A percentile compares a stretch with the other conserved stretches of the same genome.
These are phyloP conservation scores for Sporothrix curviconia DNA, from an alignment of 2,329 filamentous ascomycete species.

Conservation along the genomic window DNA sequence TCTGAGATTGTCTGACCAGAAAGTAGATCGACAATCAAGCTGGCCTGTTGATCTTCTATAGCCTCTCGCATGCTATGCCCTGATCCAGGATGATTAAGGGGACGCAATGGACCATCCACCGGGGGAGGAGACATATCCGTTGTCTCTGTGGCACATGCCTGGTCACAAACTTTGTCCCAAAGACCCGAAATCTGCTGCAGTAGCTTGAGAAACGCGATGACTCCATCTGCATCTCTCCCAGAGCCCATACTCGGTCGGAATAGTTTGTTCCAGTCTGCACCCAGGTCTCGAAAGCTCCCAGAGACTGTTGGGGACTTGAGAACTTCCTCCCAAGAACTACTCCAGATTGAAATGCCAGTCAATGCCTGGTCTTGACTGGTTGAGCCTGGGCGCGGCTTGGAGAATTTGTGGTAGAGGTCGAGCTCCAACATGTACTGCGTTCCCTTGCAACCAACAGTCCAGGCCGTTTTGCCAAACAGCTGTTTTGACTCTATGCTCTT, in stretches of 20 bases:
- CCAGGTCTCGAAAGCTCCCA: constrained; percentile 10
- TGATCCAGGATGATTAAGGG: too few species aligned
- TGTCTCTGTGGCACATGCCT: too few species aligned
- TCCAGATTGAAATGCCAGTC: constrained; percentile 3
- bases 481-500: constrained; percentile 23
- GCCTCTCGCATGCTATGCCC: too few species aligned
- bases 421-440: constrained; percentile 31
- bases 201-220: constrained; percentile 9
- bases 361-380: not conserved
- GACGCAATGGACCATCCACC: too few species aligned
- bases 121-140: too few species aligned
- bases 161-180: too few species aligned
- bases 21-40: not conserved
- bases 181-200: not conserved
- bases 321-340: constrained; percentile 7
- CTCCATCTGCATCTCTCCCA: not conserved
- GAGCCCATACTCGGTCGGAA: constrained; percentile 2
- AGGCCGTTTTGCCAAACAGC: constrained; percentile 28
- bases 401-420: constrained; percentile 30
- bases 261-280: constrained; percentile 4
- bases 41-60: not conserved
- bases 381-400: not conserved
- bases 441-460: constrained; percentile 27
- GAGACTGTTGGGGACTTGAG: not conserved
- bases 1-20: not conserved